Percentiles rank a stretch among this genome's conserved stretches.
These are phyloP conservation scores for Cytidiella melzeri DNA, from an alignment of 768 basidiomycete genomes.

Conservation along the genomic window DNA sequence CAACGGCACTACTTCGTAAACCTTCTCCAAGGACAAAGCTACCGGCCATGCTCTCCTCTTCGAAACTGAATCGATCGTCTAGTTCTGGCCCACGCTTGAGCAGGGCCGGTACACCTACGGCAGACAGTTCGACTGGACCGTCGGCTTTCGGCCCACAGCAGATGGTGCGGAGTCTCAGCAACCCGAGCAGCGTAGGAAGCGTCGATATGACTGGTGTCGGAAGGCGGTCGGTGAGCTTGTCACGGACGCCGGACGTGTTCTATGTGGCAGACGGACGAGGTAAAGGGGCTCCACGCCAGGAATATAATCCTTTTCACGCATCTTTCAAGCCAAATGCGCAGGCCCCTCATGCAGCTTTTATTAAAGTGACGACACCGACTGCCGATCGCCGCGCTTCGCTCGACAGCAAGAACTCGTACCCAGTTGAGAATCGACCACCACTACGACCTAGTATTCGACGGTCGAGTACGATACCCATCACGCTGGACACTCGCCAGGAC, in stretches of 20 bases:
- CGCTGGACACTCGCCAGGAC: not conserved
- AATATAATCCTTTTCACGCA: conserved; percentile 2
- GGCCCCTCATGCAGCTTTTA: not conserved
- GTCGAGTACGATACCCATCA: conserved; percentile 7
- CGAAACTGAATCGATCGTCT: conserved; percentile 2
- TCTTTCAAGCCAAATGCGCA: not conserved
- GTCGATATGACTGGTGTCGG: conserved; percentile 70
- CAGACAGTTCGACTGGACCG: conserved; percentile 22
- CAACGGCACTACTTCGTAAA: conserved; percentile 43
- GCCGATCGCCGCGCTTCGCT: conserved; percentile 1
- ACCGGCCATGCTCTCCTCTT: conserved; percentile 42
- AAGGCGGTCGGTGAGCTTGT: conserved; percentile 20
- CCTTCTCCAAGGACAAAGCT: conserved; percentile 58
- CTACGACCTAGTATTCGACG: conserved; percentile 2
- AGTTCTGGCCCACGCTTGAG: not conserved
- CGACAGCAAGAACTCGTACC: conserved; percentile 2
- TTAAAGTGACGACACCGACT: not conserved
- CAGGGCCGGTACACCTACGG: conserved; percentile 27
- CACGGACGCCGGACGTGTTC: conserved; percentile 19
- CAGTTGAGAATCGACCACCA: conserved; percentile 1
- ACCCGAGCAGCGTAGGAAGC: conserved; percentile 49
- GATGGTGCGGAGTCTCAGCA: conserved; percentile 11
- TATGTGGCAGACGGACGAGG: conserved; percentile 14
- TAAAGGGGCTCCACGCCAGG: conserved; percentile 1
- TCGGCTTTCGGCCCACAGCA: conserved; percentile 1